Evolutionary conservation across 352 stramenopile species (phyloP).

Genomic region (Phytophthora fragariaefolia): DNA sequence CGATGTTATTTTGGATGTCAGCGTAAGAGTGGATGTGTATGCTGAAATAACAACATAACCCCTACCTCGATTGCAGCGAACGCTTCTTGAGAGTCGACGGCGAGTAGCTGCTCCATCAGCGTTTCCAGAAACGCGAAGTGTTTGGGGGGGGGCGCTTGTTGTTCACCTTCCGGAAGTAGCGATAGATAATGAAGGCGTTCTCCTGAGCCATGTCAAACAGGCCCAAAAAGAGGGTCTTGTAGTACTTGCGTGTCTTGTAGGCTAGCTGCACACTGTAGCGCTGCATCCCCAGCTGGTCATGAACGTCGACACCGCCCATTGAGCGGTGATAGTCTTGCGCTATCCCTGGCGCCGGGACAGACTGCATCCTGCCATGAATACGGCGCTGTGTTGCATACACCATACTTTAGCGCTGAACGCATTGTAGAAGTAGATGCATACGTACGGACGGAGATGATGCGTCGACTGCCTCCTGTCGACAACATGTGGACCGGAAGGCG

Average conservation of each 20-base stretch:
- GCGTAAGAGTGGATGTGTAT: neutral
- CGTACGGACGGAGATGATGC: too few relatives aligned
- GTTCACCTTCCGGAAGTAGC: neutral
- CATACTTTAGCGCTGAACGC: slow-evolving; percentile 1
- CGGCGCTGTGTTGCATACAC: slow-evolving; percentile 1
- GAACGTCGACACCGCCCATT: slow-evolving; percentile 22
- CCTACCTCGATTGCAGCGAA: slow-evolving; percentile 1
- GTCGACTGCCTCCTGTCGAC: too few relatives aligned
- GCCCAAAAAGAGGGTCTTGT: slow-evolving; percentile 35
- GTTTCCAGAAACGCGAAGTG: neutral
- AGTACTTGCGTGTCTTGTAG: slow-evolving; percentile 25
- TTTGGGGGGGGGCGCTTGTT: neutral
- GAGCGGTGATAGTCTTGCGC: slow-evolving; percentile 12
- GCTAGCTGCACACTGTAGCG: slow-evolving; percentile 27
- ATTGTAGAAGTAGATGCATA: too few relatives aligned
- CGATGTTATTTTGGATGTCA: neutral
- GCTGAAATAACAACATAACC: slow-evolving; percentile 1
- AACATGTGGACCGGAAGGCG: too few relatives aligned
- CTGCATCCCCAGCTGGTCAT: slow-evolving; percentile 28
- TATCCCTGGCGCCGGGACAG: slow-evolving; percentile 11
- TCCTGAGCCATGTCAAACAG: slow-evolving; percentile 33
- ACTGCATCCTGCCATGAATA: slow-evolving; percentile 1
- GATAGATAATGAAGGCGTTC: slow-evolving; percentile 28
- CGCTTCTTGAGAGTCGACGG: slow-evolving; percentile 4
- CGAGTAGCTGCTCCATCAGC: slow-evolving; percentile 18